phyloP scores from a whole-genome alignment of 305 asterid species.

The Ilex paraguariensis region DNA sequence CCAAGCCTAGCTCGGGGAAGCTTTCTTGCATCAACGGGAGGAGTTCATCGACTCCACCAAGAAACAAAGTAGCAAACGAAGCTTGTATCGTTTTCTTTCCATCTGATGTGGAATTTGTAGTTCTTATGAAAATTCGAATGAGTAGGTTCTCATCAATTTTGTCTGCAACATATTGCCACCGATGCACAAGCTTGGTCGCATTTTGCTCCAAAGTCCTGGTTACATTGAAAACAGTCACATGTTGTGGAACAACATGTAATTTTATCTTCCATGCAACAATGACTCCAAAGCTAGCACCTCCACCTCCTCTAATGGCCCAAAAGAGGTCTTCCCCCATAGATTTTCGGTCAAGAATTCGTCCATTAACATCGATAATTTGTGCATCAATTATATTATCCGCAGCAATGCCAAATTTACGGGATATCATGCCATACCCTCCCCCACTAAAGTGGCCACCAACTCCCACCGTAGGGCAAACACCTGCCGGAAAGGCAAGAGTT shows the following conservation, averaged over 20 bases:
- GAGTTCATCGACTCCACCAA: too few relatives aligned
- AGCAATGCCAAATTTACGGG: background rate
- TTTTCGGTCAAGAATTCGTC: background rate
- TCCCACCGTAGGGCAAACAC: background rate
- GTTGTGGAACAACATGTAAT: background rate
- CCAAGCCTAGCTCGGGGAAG: too few relatives aligned
- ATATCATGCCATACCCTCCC: background rate
- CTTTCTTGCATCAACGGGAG: too few relatives aligned
- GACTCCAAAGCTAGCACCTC: slow-evolving; percentile 1
- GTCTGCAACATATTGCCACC: background rate
- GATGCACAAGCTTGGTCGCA: background rate
- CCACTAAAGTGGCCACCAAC: slow-evolving; percentile 1
- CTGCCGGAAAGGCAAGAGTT: background rate
- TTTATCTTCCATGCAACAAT: too few relatives aligned
- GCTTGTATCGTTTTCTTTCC: background rate
- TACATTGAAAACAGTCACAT: slow-evolving; percentile 1
- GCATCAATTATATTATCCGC: background rate
- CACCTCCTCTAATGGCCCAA: background rate
- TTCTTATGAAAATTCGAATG: background rate
- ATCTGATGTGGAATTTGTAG: background rate
- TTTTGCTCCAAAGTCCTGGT: background rate
- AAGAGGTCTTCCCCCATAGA: slow-evolving; percentile 4
- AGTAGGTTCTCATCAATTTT: background rate
- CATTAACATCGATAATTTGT: background rate
- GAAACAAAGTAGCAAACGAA: too few relatives aligned